These are phyloP conservation scores for Spinacia oleracea DNA, from an alignment of 179 eudicot genomes.

Conservation along the genomic window DNA sequence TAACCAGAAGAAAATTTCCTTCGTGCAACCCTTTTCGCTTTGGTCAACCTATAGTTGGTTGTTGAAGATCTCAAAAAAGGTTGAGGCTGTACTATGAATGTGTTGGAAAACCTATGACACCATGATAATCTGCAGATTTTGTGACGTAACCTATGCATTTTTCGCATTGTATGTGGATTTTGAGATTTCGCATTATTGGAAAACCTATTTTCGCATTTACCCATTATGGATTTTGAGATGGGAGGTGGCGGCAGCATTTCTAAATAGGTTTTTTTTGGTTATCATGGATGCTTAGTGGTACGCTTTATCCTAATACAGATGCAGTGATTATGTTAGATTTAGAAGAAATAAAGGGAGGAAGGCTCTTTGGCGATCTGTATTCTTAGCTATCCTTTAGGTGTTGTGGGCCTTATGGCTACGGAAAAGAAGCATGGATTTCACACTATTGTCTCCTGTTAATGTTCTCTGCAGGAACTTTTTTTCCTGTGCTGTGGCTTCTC, in stretches of 20 bases:
- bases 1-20: background rate
- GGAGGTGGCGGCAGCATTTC: background rate
- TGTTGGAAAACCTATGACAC: background rate
- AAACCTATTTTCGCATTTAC: too few species aligned
- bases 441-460: background rate
- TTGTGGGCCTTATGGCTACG: too few species aligned
- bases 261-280: background rate
- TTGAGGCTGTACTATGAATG: background rate
- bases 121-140: background rate
- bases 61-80: background rate
- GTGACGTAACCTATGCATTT: background rate
- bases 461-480: background rate
- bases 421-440: background rate
- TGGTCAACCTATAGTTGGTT: background rate
- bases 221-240: background rate
- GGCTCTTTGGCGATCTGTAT: background rate
- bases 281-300: background rate
- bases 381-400: too few species aligned
- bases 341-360: background rate
- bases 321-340: background rate
- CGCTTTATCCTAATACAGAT: background rate
- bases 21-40: background rate
- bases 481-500: background rate
- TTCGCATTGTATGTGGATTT: background rate
- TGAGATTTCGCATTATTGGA: too few species aligned